These are phyloP conservation scores for Trametes sp. DNA, from an alignment of 1,284 basidiomycete genomes.

Conservation along the genomic window DNA sequence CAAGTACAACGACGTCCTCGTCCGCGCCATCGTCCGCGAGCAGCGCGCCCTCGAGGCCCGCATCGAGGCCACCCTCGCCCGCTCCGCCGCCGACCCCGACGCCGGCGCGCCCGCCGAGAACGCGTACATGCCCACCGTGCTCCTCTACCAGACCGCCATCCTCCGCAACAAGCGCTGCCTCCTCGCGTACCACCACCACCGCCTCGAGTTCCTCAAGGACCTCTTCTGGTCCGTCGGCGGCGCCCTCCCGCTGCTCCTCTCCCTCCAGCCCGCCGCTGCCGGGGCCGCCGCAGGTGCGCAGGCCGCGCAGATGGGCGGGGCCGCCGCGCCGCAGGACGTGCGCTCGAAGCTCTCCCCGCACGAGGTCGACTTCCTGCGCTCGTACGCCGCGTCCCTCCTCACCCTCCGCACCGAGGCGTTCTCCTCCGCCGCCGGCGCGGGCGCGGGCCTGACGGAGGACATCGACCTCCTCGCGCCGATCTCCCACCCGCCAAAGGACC, in stretches of 20 bases:
- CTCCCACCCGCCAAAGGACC: constrained; percentile 79
- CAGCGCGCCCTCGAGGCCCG: constrained; percentile 87
- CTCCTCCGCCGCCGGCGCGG: constrained; percentile 52
- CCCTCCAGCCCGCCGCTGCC: constrained; percentile 49
- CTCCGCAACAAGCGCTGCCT: constrained; percentile 93
- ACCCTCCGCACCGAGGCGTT: constrained; percentile 84
- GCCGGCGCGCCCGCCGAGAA: constrained; percentile 15
- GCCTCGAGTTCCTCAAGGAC: constrained; percentile 83
- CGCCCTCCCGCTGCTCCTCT: constrained; percentile 87
- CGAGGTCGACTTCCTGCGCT: constrained; percentile 90
- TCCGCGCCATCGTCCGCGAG: constrained; percentile 89
- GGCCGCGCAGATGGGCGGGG: constrained; percentile 13
- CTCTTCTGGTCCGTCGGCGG: constrained; percentile 95
- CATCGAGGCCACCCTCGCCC: constrained; percentile 53
- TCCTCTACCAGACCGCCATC: constrained; percentile 89
- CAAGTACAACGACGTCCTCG: constrained; percentile 92
- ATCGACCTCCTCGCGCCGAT: constrained; percentile 86
- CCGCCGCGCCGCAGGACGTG: constrained; percentile 54
- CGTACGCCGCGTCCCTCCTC: constrained; percentile 84
- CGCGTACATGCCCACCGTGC: constrained; percentile 68
- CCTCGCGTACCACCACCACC: constrained; percentile 89
- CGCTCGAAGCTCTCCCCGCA: constrained; percentile 85
- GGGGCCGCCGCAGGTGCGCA: constrained; percentile 7
- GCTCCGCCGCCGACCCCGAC: constrained; percentile 44
- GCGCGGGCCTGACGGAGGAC: constrained; percentile 51